Evolutionary conservation across 768 basidiomycete genomes (phyloP), one percentile per base, ranked within the genome.

Genomic region (Dendrothele bispora): DNA sequence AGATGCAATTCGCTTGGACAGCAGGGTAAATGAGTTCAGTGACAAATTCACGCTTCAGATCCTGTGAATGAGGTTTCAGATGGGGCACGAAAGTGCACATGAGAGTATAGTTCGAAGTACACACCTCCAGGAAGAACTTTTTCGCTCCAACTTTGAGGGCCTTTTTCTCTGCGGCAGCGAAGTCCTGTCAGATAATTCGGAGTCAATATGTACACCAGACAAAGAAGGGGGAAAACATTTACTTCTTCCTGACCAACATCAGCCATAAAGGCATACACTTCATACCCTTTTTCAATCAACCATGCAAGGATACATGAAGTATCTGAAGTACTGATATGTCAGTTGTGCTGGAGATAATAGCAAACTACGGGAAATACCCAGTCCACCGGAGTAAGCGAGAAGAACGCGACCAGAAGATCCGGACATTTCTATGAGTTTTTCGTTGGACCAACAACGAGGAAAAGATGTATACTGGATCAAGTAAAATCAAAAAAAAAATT

Each of bases 271-370:
- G 94, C 92, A 57, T 88, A 83, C 54, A 98, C 95, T 63, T 98
- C 91, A 71, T 98, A 99, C 49, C 92, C 94, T 66, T 98, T 79
- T 66, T 99, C 97, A 68, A 98, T 93, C 70, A 99, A 77, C 95
- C 95, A 99, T 43, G 92, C 92, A 59, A 98, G 86, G 73, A 99
- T 99, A 72, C 95, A 98, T 29, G 95, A 98, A 18, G 97, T 99
- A 70, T 99, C 97, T 95, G 59, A 15, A 21, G n/a, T 12, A 5
- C 24, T n/a, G 20, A 12, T 15, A 6, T 26, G 18, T 12, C 25
- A 18, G 3, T 25, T 4, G 10, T 20, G 44, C 32, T 22, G 22
- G 25, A 39, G 39, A 27, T 15, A 36, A 35, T 50, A 20, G n/a
- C n/a, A n/a, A n/a, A n/a, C n/a, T 26, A 36, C 29, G 21, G 17